Evolutionary conservation across 345 rosid genomes (phyloP).

Genomic region (Citrus medica): DNA sequence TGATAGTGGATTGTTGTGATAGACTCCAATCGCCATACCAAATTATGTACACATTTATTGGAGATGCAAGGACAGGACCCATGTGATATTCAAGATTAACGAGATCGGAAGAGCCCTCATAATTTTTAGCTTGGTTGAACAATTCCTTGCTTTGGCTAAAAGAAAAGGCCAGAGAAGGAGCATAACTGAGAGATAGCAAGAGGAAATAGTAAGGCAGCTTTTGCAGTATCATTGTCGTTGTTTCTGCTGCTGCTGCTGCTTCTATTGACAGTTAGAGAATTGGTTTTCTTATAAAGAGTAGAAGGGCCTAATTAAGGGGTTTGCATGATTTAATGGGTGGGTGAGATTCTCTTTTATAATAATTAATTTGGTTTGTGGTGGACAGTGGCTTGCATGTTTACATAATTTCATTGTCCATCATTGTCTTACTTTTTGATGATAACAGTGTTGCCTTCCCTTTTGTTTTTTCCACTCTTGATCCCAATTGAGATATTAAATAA

Average conservation of each 20-base stretch:
- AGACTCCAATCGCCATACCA: conserved; percentile 68
- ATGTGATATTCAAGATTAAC: conserved; percentile 52
- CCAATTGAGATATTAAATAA: neutral
- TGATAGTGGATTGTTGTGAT: conserved; percentile 45
- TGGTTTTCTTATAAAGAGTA: conserved; percentile 14
- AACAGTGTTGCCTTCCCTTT: conserved; percentile 7
- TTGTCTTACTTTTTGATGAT: conserved; percentile 23
- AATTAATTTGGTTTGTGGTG: conserved; percentile 2
- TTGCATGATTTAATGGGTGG: neutral
- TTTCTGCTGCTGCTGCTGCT: neutral
- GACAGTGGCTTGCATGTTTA: conserved; percentile 20
- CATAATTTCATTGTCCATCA: conserved; percentile 16
- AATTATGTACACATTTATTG: conserved; percentile 45
- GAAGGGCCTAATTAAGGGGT: neutral
- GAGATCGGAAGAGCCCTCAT: conserved; percentile 53
- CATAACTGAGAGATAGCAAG: conserved; percentile 12
- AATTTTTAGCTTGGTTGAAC: conserved; percentile 33
- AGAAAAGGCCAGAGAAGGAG: conserved; percentile 17
- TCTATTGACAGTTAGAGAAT: neutral
- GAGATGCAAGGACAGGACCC: conserved; percentile 65
- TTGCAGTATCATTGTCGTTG: conserved; percentile 15
- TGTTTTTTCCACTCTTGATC: neutral
- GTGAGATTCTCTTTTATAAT: conserved; percentile 22
- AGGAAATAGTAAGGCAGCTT: conserved; percentile 12
- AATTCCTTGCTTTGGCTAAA: conserved; percentile 21